These are phyloP conservation scores for Spiromastix sp. DNA, from an alignment of 2,329 filamentous ascomycete species.

Conservation along the genomic window DNA sequence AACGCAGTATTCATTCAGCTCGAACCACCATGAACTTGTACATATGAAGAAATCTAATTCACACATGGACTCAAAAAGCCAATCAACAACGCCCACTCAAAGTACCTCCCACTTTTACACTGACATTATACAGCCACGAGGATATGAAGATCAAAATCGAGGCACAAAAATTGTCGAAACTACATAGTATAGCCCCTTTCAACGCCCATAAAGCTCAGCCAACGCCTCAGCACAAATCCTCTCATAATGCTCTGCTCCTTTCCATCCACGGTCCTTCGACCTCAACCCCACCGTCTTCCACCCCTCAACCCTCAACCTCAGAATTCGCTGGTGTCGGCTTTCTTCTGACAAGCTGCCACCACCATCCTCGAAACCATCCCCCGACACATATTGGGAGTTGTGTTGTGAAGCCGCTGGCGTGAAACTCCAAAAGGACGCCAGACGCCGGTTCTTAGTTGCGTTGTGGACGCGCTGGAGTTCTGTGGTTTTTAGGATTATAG, in stretches of 20 bases:
- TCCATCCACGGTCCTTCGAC: constrained; percentile 23
- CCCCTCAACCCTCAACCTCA: constrained; percentile 22
- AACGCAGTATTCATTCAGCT: too few species aligned
- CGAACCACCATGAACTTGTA: too few species aligned
- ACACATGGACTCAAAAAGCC: too few species aligned
- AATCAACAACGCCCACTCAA: too few species aligned
- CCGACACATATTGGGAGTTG: background rate
- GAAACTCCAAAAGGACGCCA: constrained; percentile 32
- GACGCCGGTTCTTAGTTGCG: constrained; percentile 19
- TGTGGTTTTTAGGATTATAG: constrained; percentile 11
- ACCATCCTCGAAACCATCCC: constrained; percentile 1
- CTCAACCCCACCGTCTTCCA: constrained; percentile 30
- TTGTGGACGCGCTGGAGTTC: constrained; percentile 13
- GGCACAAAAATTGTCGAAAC: too few species aligned
- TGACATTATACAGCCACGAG: too few species aligned
- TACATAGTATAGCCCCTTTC: too few species aligned
- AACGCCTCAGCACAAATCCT: constrained; percentile 25
- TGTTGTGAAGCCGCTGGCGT: constrained; percentile 9
- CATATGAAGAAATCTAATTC: too few species aligned
- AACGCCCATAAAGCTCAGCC: constrained; percentile 23
- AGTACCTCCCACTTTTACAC: too few species aligned
- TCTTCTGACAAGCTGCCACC: constrained; percentile 15
- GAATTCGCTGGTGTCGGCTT: constrained; percentile 24
- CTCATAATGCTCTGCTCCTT: constrained; percentile 28
- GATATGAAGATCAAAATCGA: too few species aligned